Base-by-base conservation (phyloP, 306 rosid genomes). In the Citrullus mucosospermus region DNA sequence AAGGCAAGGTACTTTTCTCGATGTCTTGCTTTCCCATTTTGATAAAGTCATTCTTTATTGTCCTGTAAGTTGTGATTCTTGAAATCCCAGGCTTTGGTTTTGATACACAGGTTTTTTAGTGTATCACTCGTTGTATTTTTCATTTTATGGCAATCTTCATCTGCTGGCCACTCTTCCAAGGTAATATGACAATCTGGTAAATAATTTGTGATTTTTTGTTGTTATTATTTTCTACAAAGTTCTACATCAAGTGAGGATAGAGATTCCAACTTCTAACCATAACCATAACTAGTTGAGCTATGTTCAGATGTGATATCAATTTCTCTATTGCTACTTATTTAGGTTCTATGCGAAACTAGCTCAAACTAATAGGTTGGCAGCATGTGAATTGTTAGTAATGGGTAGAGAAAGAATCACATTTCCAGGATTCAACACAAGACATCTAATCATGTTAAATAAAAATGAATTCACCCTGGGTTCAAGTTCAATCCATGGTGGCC, bases 101-200 rank as follows among this genome's bases (percentile, higher is more conserved):
- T 90, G 82, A 95, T 95, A 90, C 99, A 89, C 97, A 95, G 99
- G 93, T 95, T 95, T 88, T 91, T 95, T 85, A 83, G 99, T 85
- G 85, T 88, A 85, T 92, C 99, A 62, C 99, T 95, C 77, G 54
- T 92, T 71, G 74, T 85, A 58, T 92, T 91, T 85, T 95, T 89
- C 85, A 53, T 89, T 84, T 85, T 95, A 57, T 95, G 97, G 97
- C 82, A 81, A 79, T 83, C 81, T 74, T 92, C 99, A 4, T 89
- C 97, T 1, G 63, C 87, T 67, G 94, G 87, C 79, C 70, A 63
- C 70, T 79, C 73, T 80, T 80, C 88, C 14, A 87, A 78, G 84
- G 97, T 92, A 85, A 79, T 85, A 62, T 73, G 63, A 76, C 68
- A 75, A 85, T 80, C 83, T 66, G 7, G 44, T 13, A 25, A 50